Evolutionary conservation across 1,139 yeast genomes (phyloP).

Genomic region (Taphrina sp.): DNA sequence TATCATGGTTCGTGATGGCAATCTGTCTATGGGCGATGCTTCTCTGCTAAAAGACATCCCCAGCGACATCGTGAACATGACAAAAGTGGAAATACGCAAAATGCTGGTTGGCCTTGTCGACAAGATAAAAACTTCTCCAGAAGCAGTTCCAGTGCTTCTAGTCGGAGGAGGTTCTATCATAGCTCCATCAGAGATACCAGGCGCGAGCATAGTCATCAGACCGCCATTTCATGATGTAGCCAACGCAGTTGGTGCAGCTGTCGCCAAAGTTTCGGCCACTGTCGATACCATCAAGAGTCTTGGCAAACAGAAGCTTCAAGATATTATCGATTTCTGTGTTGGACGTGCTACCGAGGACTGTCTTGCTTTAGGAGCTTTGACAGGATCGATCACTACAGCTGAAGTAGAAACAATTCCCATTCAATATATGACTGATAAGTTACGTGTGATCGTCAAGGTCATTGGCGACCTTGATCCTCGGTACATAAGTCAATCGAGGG

Average conservation of each 20-base stretch:
- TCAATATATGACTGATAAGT: slow-evolving; percentile 37
- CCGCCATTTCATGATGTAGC: slow-evolving; percentile 49
- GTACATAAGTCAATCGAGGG: background rate
- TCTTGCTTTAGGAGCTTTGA: slow-evolving; percentile 36
- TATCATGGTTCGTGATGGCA: slow-evolving; percentile 43
- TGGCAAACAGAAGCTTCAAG: slow-evolving; percentile 34
- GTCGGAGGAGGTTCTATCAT: slow-evolving; percentile 53
- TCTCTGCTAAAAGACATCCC: slow-evolving; percentile 38
- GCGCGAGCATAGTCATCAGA: slow-evolving; percentile 48
- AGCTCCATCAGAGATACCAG: slow-evolving; percentile 45
- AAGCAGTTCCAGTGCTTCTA: slow-evolving; percentile 48
- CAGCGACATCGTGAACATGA: slow-evolving; percentile 36
- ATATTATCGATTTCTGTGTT: slow-evolving; percentile 30
- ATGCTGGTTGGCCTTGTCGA: slow-evolving; percentile 47
- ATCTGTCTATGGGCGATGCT: slow-evolving; percentile 40
- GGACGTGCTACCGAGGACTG: slow-evolving; percentile 36
- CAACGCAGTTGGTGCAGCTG: slow-evolving; percentile 53
- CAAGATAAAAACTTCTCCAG: slow-evolving; percentile 49
- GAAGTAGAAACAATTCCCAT: slow-evolving; percentile 38
- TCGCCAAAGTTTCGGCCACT: slow-evolving; percentile 47
- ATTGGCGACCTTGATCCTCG: slow-evolving; percentile 38
- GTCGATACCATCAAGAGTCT: slow-evolving; percentile 40
- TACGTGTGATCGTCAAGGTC: slow-evolving; percentile 37
- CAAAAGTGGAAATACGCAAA: slow-evolving; percentile 41
- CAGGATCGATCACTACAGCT: slow-evolving; percentile 35